Evolutionary conservation across 2,329 filamentous ascomycete genomes (phyloP).

Genomic region (Microdochium paspali): DNA sequence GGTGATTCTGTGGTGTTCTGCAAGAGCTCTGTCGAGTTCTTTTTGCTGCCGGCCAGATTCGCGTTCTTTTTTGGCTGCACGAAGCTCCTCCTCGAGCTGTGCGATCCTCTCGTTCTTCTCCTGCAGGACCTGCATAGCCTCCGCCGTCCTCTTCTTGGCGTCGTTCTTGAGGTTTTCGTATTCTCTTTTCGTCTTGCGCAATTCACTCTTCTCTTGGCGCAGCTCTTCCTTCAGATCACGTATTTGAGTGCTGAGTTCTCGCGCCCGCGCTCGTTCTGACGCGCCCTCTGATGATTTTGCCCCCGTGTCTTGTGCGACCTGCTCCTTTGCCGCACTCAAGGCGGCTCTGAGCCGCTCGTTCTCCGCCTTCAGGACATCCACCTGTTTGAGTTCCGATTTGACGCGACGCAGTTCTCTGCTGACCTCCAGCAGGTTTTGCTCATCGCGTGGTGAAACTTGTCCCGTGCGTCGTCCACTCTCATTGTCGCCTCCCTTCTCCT

Average conservation of each 20-base stretch:
- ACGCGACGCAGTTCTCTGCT: constrained; percentile 45
- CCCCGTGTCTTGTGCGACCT: constrained; percentile 24
- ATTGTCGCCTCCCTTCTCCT: constrained; percentile 24
- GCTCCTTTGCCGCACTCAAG: constrained; percentile 36
- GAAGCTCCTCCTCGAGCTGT: constrained; percentile 44
- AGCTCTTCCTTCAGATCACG: constrained; percentile 32
- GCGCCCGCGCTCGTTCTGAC: constrained; percentile 18
- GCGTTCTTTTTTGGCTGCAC: constrained; percentile 27
- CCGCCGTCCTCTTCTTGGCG: constrained; percentile 41
- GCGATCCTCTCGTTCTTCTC: constrained; percentile 48
- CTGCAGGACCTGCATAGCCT: constrained; percentile 45
- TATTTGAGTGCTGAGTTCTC: constrained; percentile 31
- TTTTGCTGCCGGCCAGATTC: constrained; percentile 5
- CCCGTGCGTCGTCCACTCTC: constrained; percentile 24
- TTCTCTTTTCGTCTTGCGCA: constrained; percentile 38
- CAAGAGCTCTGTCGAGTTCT: constrained; percentile 6
- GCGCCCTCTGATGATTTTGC: constrained; percentile 19
- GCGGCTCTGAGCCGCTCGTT: constrained; percentile 40
- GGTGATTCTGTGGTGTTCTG: constrained; percentile 11
- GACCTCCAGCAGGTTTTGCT: constrained; percentile 41
- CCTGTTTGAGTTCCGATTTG: constrained; percentile 42
- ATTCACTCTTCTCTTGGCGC: constrained; percentile 36
- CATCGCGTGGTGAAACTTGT: constrained; percentile 36
- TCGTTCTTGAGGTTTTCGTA: constrained; percentile 45
- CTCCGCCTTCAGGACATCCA: constrained; percentile 41